phyloP scores from a whole-genome alignment of 371 early-diverging fungal species.

The Thermomucor indicae-seudaticae region DNA sequence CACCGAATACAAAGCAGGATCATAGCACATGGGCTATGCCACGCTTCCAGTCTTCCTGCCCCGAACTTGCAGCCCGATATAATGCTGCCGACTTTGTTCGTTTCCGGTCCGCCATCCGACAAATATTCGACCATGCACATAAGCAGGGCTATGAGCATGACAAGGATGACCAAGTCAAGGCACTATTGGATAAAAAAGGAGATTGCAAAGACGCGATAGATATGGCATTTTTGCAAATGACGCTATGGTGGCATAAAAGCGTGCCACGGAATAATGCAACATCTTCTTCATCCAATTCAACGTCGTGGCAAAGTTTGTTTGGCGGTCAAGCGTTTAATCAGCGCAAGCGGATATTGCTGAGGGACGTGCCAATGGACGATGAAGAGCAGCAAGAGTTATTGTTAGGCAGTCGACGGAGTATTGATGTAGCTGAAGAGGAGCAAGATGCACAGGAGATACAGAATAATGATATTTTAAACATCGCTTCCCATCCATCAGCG shows the following conservation, averaged over 20 bases:
- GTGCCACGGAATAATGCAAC: not conserved
- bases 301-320: conserved; percentile 18
- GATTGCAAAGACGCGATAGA: conserved; percentile 4
- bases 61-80: conserved; percentile 7
- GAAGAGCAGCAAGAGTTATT: conserved; percentile 19
- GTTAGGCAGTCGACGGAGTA: conserved; percentile 7
- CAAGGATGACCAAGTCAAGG: not conserved
- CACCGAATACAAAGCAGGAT: conserved; percentile 8
- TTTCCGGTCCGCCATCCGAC: conserved; percentile 19
- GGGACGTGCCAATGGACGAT: conserved; percentile 8
- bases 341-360: not conserved
- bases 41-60: conserved; percentile 1
- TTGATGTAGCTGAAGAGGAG: conserved; percentile 16
- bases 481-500: conserved; percentile 15
- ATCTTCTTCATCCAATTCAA: not conserved
- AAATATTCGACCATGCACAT: conserved; percentile 5
- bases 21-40: not conserved
- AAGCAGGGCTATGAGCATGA: conserved; percentile 8
- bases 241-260: conserved; percentile 12
- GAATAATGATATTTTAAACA: conserved; percentile 25
- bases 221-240: conserved; percentile 5
- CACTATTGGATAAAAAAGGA: conserved; percentile 1
- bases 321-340: conserved; percentile 3
- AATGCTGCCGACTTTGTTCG: conserved; percentile 30
- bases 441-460: conserved; percentile 31